Evolutionary conservation across 352 stramenopile species (phyloP).

Genomic region (Paralagenidium karlingii): DNA sequence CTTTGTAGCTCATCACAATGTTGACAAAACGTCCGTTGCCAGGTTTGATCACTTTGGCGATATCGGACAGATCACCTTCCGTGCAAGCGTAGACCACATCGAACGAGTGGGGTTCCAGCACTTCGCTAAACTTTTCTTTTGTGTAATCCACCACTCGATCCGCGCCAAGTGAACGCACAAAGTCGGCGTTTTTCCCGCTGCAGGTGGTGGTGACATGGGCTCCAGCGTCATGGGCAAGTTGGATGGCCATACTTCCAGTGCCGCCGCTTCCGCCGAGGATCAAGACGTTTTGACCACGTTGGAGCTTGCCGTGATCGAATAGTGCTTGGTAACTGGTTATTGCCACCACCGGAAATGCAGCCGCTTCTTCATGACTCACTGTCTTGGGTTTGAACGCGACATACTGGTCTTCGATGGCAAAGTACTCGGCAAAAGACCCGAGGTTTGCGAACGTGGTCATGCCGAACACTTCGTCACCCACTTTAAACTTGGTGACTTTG

Average conservation of each 20-base stretch:
- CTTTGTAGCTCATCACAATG: slow-evolving; percentile 45
- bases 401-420: slow-evolving; percentile 19
- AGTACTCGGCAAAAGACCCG: slow-evolving; percentile 44
- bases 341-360: slow-evolving; percentile 28
- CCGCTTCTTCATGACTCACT: slow-evolving; percentile 37
- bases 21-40: slow-evolving; percentile 39
- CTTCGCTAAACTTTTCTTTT: slow-evolving; percentile 35
- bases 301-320: slow-evolving; percentile 12
- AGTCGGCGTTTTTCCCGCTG: slow-evolving; percentile 75
- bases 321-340: slow-evolving; percentile 49
- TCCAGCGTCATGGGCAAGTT: slow-evolving; percentile 72
- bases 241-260: slow-evolving; percentile 72
- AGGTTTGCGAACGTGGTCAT: slow-evolving; percentile 15
- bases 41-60: slow-evolving; percentile 41
- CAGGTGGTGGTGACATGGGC: slow-evolving; percentile 77
- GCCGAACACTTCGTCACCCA: slow-evolving; percentile 55
- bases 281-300: slow-evolving; percentile 18
- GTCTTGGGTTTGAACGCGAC: slow-evolving; percentile 32
- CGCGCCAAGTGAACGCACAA: slow-evolving; percentile 48
- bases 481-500: slow-evolving; percentile 23
- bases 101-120: slow-evolving; percentile 53
- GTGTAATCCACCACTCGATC: slow-evolving; percentile 84
- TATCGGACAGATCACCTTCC: slow-evolving; percentile 34
- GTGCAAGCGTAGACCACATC: slow-evolving; percentile 59
- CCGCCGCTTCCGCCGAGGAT: slow-evolving; percentile 62